Percentiles rank a stretch among this genome's conserved stretches.
Evolutionary conservation across 768 basidiomycete genomes (phyloP).

Genomic region (Ramaria rubella): DNA sequence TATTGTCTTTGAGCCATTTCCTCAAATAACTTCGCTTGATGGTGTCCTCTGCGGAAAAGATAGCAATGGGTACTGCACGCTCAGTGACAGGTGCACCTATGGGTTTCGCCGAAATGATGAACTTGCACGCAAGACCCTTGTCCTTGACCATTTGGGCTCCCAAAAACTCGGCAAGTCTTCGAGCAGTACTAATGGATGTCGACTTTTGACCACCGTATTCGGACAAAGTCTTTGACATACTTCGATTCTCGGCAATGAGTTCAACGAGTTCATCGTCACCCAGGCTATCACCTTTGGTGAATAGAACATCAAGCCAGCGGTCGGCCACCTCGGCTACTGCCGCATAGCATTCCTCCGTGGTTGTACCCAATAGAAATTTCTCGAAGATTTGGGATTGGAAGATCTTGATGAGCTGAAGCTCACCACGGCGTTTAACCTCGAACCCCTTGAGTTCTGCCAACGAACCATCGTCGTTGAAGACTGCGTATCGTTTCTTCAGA

Average conservation of each 20-base stretch:
- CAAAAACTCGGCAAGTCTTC: slow-evolving; percentile 90
- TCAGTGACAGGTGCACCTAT: slow-evolving; percentile 93
- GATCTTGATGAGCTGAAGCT: slow-evolving; percentile 97
- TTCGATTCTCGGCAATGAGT: slow-evolving; percentile 96
- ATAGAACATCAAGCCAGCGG: slow-evolving; percentile 96
- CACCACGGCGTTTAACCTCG: slow-evolving; percentile 96
- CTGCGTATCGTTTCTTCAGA: slow-evolving; percentile 97
- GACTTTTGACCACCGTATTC: slow-evolving; percentile 97
- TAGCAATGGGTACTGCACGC: slow-evolving; percentile 92
- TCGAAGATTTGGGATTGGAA: slow-evolving; percentile 99
- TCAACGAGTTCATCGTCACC: slow-evolving; percentile 92
- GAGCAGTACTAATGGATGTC: slow-evolving; percentile 95
- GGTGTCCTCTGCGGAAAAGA: slow-evolving; percentile 92
- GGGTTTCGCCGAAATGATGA: slow-evolving; percentile 95
- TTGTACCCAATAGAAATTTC: slow-evolving; percentile 89
- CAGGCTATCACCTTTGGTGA: slow-evolving; percentile 76
- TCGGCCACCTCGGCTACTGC: slow-evolving; percentile 91
- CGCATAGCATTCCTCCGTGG: slow-evolving; percentile 91
- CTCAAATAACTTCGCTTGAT: slow-evolving; percentile 87
- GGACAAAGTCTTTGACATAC: slow-evolving; percentile 94
- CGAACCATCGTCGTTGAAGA: slow-evolving; percentile 95
- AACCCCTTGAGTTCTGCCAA: slow-evolving; percentile 99
- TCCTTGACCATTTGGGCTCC: slow-evolving; percentile 99
- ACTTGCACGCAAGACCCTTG: slow-evolving; percentile 97
- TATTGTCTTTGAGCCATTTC: slow-evolving; percentile 95